Evolutionary conservation across 257 asterid species (phyloP), one percentile per base, ranked within the genome.

Genomic region (Coffea canephora): DNA sequence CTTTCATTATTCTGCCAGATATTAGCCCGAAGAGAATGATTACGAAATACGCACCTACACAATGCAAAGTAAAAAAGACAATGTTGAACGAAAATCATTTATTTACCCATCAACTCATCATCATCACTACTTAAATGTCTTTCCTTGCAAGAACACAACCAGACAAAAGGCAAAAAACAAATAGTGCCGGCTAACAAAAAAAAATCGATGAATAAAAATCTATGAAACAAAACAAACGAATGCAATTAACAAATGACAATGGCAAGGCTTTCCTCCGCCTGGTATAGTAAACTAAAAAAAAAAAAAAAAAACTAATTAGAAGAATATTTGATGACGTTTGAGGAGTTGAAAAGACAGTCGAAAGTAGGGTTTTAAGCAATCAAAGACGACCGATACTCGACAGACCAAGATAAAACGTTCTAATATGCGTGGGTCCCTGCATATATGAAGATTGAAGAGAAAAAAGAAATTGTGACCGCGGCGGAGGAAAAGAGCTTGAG

Each of bases 291-390:
- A 41, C 4, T 16, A n/a, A 8, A 6, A 19, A 23, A 25, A 10
- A 6, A 43, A 4, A 45, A 21, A 25, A 57, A 2, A 57, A 19
- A 62, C 8, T 8, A 10, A n/a, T 5, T 2, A 4, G 4, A 39
- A 10, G 66, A 59, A 21, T 62, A 14, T 62, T 8, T 23, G 34
- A 61, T 21, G 66, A 23, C 0, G 66, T 59, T 7, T 18, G 75
- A 55, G 23, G 9, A 78, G 27, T 12, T 65, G 21, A 2, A 27
- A 68, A 41, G 34, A 62, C 23, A 61, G 54, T 27, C 15, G 6
- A 69, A 45, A 48, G 66, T 76, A 81, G 84, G 77, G 80, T 81
- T 69, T 75, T 55, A 55, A 75, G 54, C 57, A 52, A 75, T 23
- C 27, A 19, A 34, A 4, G 46, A 50, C 13, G 27, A 43, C 46